These are phyloP conservation scores for Rostrohypoxylon terebratum DNA, from an alignment of 495 filamentous ascomycete species.

Conservation along the genomic window DNA sequence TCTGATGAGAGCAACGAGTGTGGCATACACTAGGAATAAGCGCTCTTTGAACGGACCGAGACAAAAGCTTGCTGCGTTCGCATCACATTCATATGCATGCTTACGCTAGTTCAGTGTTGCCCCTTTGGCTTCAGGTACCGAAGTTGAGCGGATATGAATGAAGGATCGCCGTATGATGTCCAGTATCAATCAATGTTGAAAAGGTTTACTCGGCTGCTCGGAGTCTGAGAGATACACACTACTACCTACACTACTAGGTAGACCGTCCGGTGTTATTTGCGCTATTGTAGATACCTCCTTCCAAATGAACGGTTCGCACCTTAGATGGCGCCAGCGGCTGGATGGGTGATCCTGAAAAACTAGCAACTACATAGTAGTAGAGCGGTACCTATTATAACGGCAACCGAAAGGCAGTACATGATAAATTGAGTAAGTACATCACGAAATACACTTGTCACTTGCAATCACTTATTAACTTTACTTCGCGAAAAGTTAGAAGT, in stretches of 20 bases:
- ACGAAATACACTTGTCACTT: neutral
- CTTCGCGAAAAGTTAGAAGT: conserved; percentile 5
- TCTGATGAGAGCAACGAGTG: conserved; percentile 1
- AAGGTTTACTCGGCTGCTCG: conserved; percentile 3
- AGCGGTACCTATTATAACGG: conserved; percentile 5
- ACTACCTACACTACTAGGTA: no score
- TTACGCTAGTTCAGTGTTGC: neutral
- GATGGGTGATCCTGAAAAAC: conserved; percentile 30
- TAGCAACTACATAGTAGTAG: conserved; percentile 4
- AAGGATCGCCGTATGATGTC: neutral
- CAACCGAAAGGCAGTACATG: conserved; percentile 6
- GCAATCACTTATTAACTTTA: neutral
- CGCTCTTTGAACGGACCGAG: conserved; percentile 28
- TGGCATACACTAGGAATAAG: conserved; percentile 2
- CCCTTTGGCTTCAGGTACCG: neutral
- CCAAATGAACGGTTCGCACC: conserved; percentile 24
- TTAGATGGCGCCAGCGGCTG: conserved; percentile 23
- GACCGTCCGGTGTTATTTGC: neutral
- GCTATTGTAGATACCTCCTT: neutral
- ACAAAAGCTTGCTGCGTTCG: neutral
- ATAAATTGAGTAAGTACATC: neutral
- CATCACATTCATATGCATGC: neutral
- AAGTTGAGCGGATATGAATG: conserved; percentile 7
- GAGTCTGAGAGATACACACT: conserved; percentile 1
- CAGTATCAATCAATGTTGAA: neutral